Conservation (phyloP, 2,329 filamentous ascomycete species). For the Colletotrichum chlorophyti region DNA sequence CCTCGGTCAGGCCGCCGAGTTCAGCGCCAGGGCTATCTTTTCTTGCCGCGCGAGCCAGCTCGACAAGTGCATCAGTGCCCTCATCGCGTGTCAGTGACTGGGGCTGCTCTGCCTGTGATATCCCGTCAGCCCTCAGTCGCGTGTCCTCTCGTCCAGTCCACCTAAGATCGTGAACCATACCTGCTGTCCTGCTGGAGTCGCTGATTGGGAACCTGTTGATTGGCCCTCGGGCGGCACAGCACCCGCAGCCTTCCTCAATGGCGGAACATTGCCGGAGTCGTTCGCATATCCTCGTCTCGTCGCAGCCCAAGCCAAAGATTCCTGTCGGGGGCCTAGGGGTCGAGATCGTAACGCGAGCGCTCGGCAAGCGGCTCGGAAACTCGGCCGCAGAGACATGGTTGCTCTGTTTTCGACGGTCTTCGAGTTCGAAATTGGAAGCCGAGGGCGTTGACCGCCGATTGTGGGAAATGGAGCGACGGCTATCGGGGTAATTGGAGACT, state of each 20-base stretch:
- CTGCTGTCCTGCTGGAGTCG: slow-evolving; percentile 2
- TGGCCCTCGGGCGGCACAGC: background rate
- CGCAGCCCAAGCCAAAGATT: slow-evolving; percentile 34
- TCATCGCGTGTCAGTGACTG: slow-evolving; percentile 21
- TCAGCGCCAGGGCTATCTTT: slow-evolving; percentile 27
- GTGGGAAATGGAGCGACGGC: background rate
- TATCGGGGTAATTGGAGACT: background rate
- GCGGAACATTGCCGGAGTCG: slow-evolving; percentile 27
- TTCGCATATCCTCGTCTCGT: slow-evolving; percentile 36
- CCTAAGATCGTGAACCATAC: background rate
- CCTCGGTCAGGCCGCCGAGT: slow-evolving; percentile 46
- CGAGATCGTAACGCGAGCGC: slow-evolving; percentile 47
- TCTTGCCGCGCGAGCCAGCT: slow-evolving; percentile 11
- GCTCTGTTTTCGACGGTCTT: background rate
- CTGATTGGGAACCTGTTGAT: background rate
- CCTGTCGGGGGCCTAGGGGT: slow-evolving; percentile 35
- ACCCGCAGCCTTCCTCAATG: slow-evolving; percentile 3
- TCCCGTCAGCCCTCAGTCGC: background rate
- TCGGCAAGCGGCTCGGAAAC: slow-evolving; percentile 52
- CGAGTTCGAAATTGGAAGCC: too few relatives aligned
- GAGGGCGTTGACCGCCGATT: background rate
- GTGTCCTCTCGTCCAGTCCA: background rate
- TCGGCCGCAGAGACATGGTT: slow-evolving; percentile 62
- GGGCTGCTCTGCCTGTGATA: slow-evolving; percentile 3
- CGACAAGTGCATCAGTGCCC: slow-evolving; percentile 18